Evolutionary conservation across 305 asterid species (phyloP).

Genomic region (Withania somnifera): DNA sequence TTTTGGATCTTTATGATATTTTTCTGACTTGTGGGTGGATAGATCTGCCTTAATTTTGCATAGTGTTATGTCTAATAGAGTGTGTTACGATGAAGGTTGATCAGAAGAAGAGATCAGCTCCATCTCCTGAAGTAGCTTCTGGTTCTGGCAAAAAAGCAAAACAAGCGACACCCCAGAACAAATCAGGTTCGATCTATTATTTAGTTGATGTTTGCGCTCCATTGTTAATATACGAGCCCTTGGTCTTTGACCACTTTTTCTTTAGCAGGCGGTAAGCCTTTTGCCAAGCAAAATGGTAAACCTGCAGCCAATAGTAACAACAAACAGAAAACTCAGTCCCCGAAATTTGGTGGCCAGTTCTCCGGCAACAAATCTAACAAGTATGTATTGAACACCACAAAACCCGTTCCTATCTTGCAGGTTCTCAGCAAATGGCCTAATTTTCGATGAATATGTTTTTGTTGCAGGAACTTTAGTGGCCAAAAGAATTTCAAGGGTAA

Average conservation of each 20-base stretch:
- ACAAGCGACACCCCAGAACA: constrained; percentile 27
- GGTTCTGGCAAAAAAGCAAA: constrained; percentile 41
- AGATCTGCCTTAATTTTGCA: background rate
- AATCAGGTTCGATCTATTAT: constrained; percentile 21
- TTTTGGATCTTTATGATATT: background rate
- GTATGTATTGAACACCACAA: background rate
- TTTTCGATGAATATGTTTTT: background rate
- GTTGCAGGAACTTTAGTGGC: background rate
- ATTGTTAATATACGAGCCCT: background rate
- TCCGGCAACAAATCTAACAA: constrained; percentile 5
- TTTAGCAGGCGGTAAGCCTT: background rate
- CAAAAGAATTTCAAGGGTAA: constrained; percentile 7
- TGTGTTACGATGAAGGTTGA: background rate
- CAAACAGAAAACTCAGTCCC: background rate
- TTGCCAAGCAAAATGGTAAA: background rate
- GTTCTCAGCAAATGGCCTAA: background rate
- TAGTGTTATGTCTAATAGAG: background rate
- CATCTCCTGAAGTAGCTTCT: constrained; percentile 15
- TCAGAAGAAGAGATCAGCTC: constrained; percentile 40
- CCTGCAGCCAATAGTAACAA: background rate
- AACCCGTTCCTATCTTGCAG: background rate
- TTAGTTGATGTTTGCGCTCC: background rate
- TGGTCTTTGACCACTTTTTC: background rate
- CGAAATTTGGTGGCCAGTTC: constrained; percentile 6
- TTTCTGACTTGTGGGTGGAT: background rate